Percentiles rank a stretch among this genome's conserved stretches.
These are phyloP conservation scores for Paramecium tetraurelia DNA, from an alignment of 73 alveolate species.

Conservation along the genomic window DNA sequence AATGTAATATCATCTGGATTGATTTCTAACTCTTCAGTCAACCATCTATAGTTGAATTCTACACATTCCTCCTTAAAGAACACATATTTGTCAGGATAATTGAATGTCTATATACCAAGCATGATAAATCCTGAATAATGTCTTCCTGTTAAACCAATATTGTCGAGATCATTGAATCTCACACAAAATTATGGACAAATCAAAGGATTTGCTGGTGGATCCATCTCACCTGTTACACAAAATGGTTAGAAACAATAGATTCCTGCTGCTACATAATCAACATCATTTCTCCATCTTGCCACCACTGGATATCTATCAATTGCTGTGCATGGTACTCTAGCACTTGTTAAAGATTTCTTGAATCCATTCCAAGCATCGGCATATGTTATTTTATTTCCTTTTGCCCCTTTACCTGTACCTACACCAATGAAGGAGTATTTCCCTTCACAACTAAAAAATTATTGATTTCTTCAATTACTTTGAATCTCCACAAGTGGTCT, in stretches of 20 bases:
- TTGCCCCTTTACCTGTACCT: constrained; percentile 91
- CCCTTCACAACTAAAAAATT: constrained; percentile 86
- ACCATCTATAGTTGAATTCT: constrained; percentile 97
- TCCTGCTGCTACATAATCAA: constrained; percentile 98
- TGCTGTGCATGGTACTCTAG: constrained; percentile 93
- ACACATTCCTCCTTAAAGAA: constrained; percentile 97
- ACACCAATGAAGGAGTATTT: constrained; percentile 91
- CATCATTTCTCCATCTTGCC: constrained; percentile 99
- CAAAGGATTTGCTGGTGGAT: constrained; percentile 99
- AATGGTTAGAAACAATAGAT: constrained; percentile 98
- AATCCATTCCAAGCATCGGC: constrained; percentile 98
- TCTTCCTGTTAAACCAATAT: constrained; percentile 98
- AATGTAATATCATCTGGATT: constrained; percentile 95
- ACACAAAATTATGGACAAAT: constrained; percentile 98
- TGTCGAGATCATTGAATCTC: constrained; percentile 97
- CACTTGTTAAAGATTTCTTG: constrained; percentile 81
- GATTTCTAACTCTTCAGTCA: constrained; percentile 92
- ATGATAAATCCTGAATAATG: constrained; percentile 98
- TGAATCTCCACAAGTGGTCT: constrained; percentile 94
- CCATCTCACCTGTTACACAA: constrained; percentile 98
- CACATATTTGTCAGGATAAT: constrained; percentile 90
- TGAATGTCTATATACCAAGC: constrained; percentile 98
- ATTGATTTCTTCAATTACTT: constrained; percentile 56
- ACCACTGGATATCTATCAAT: constrained; percentile 96
- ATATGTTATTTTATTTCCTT: constrained; percentile 85